phyloP scores from a whole-genome alignment of 1,284 basidiomycete genomes.

The Ustilago esculenta region DNA sequence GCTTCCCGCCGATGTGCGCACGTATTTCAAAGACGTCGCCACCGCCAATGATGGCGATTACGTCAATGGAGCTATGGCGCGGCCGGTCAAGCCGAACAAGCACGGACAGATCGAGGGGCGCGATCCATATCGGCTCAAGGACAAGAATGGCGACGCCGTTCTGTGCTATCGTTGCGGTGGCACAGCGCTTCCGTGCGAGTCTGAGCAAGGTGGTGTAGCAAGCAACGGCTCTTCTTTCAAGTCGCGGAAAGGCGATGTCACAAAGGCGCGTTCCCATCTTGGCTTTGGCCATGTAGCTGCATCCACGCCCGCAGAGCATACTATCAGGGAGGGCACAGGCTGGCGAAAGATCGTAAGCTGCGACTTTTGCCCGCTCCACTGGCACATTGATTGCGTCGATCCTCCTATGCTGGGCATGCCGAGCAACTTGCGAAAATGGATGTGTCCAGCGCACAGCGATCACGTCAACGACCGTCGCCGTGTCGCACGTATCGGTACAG shows the following conservation, averaged over 20 bases:
- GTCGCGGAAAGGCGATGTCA: not conserved
- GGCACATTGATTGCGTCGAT: conserved; percentile 95
- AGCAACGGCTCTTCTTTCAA: not conserved
- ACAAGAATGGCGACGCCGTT: conserved; percentile 81
- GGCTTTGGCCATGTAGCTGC: conserved; percentile 7
- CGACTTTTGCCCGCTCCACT: conserved; percentile 93
- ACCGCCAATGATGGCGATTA: conserved; percentile 65
- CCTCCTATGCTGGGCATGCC: conserved; percentile 90
- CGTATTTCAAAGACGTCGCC: conserved; percentile 79
- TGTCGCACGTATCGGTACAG: conserved; percentile 43
- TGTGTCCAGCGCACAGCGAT: conserved; percentile 96
- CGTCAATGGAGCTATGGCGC: conserved; percentile 75
- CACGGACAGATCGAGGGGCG: conserved; percentile 89
- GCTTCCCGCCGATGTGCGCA: conserved; percentile 86
- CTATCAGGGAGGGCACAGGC: conserved; percentile 35
- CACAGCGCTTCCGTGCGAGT: conserved; percentile 73
- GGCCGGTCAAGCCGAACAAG: conserved; percentile 71
- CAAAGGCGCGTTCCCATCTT: conserved; percentile 1
- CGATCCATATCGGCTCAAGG: conserved; percentile 86
- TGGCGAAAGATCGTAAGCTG: conserved; percentile 81
- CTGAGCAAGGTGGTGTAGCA: conserved; percentile 1
- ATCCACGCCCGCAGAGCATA: conserved; percentile 19
- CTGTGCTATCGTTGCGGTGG: conserved; percentile 89
- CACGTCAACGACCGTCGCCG: conserved; percentile 71
- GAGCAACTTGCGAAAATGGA: conserved; percentile 89